Evolutionary conservation across 805 yeast species (phyloP), one percentile per base, ranked within the genome.

Genomic region (Clavispora asparagi): DNA sequence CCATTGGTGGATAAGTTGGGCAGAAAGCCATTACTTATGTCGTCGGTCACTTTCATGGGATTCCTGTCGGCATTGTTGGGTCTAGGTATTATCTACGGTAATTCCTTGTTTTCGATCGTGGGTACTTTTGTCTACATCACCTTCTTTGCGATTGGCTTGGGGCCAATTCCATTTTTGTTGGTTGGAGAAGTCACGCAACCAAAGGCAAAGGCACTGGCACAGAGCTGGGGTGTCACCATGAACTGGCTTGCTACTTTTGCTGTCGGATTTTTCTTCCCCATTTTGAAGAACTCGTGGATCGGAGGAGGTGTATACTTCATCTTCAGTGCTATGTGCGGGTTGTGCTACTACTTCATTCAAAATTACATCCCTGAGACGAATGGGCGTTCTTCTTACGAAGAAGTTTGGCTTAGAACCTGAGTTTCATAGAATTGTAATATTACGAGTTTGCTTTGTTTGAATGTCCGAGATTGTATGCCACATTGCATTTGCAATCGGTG

Each of bases 161-260:
- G 99, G 0, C 99, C 99, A 7, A 90, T 94, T 45, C 99, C 99
- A 37, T 92, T 94, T 67, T 68, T 92, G 54, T 67, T 91, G 43
- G 83, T 92, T 10, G 80, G 95, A 7, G 98, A 94, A 61, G 82
- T 92, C n/a, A 85, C 95, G 0, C 95, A 90, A 49, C 68, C 77
- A 1, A 80, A 82, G 48, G 92, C 92, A 1, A 82, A 82, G 47
- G 91, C 91, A 2, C 73, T 82, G 39, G 97, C 98, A 0, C 99
- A 94, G 66, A 84, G 96, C 61, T 85, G 87, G 73, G 98, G 96
- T 11, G 89, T 94, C 0, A 79, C 88, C 12, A 79, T 87, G 70
- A 94, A 92, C 63, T 92, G 97, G 97, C 55, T 87, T 10, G 85
- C 96, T 9, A 89, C 97, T 0, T 92, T 94, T 58, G 54, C 82